These are phyloP conservation scores for Solanum sejunctum DNA, from an alignment of 257 asterid species.

Conservation along the genomic window DNA sequence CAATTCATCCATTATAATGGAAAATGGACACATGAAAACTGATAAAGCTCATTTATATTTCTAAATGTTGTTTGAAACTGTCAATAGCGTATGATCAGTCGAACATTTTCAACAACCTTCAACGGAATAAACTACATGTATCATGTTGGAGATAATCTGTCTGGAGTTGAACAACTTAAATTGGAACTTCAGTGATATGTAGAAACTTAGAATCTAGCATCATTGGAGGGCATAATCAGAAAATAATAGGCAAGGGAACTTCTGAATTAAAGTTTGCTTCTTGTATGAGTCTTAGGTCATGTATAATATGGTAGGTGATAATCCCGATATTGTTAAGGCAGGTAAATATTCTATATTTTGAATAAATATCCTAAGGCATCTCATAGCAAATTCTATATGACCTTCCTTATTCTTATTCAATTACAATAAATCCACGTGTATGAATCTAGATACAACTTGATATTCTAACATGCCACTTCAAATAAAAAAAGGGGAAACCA, in stretches of 20 bases:
- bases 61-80: not conserved
- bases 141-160: not conserved
- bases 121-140: not conserved
- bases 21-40: not conserved
- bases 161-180: not conserved
- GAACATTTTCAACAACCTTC: not conserved
- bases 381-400: not conserved
- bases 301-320: not conserved
- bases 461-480: not conserved
- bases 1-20: not conserved
- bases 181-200: not conserved
- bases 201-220: not conserved
- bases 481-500: not conserved
- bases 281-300: not conserved
- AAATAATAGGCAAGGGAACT: not conserved
- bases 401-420: not conserved
- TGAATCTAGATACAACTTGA: not conserved
- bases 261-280: not conserved
- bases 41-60: not conserved
- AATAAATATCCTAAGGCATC: not conserved
- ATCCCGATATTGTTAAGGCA: not conserved
- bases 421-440: not conserved
- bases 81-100: not conserved
- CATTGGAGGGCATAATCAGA: not conserved
- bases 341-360: not conserved